phyloP scores from a whole-genome alignment of 1,139 yeast species.

The Eremothecium coryli region DNA sequence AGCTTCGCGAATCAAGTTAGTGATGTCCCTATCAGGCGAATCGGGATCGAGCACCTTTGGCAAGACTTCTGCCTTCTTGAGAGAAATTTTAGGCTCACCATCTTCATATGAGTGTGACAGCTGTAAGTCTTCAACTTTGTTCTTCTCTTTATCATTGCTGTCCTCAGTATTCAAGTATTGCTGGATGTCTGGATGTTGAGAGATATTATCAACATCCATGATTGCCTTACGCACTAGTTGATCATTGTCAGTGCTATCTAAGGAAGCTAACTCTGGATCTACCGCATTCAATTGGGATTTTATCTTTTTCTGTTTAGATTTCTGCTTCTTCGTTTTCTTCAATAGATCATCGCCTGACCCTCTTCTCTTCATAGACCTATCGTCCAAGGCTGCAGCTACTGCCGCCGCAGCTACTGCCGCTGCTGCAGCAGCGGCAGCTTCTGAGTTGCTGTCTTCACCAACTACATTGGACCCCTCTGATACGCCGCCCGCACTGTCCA shows the following conservation, averaged over 20 bases:
- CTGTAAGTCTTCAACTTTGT: conserved; percentile 10
- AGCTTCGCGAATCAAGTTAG: conserved; percentile 25
- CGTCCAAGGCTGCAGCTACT: conserved; percentile 26
- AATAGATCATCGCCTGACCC: conserved; percentile 8
- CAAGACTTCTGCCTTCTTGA: conserved; percentile 16
- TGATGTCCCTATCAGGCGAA: conserved; percentile 14
- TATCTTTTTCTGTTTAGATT: conserved; percentile 15
- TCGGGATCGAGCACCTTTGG: conserved; percentile 20
- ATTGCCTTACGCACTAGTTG: conserved; percentile 61
- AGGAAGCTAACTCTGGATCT: conserved; percentile 53
- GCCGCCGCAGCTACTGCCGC: conserved; percentile 29
- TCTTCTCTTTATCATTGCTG: conserved; percentile 13
- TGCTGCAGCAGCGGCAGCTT: no score
- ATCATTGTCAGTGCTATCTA: conserved; percentile 34
- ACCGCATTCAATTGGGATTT: conserved; percentile 31
- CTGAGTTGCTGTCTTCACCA: conserved; percentile 25
- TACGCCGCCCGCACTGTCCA: conserved; percentile 14
- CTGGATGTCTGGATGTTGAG: conserved; percentile 39
- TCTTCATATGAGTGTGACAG: conserved; percentile 6
- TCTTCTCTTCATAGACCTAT: conserved; percentile 11
- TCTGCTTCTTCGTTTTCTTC: conserved; percentile 12
- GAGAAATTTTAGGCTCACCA: conserved; percentile 7
- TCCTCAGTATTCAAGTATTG: conserved; percentile 34
- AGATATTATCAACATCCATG: conserved; percentile 51
- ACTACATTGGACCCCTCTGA: conserved; percentile 12